A percentile compares a stretch with the other conserved stretches of the same genome.
Conservation (phyloP, 2,329 filamentous ascomycete species). For the Sporothrix luriei region DNA sequence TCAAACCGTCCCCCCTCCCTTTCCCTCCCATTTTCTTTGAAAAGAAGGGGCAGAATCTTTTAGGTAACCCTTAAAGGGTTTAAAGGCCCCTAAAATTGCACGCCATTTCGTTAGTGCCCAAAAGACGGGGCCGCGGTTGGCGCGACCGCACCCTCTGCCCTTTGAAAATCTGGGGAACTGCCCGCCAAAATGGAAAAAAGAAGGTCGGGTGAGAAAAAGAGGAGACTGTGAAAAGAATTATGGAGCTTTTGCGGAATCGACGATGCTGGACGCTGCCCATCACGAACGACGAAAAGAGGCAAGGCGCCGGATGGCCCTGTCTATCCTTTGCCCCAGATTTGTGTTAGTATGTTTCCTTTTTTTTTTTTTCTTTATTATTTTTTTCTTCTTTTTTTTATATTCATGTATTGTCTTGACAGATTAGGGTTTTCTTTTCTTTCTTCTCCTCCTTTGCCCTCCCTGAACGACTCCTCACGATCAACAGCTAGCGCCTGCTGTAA, state of each 20-base stretch:
- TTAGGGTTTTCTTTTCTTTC: neutral
- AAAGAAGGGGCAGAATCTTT: neutral
- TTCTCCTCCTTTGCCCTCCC: slow-evolving; percentile 7
- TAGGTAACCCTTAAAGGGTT: slow-evolving; percentile 1
- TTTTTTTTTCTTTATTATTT: neutral
- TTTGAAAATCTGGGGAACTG: slow-evolving; percentile 28
- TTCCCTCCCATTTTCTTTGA: neutral
- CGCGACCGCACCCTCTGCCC: neutral
- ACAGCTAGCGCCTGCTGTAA: neutral
- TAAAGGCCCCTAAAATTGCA: neutral
- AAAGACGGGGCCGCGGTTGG: neutral
- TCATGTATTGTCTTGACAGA: neutral
- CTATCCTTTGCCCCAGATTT: slow-evolving; percentile 18
- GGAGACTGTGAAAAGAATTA: neutral
- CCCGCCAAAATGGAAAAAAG: slow-evolving; percentile 24
- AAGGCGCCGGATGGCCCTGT: slow-evolving; percentile 18
- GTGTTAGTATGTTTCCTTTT: neutral
- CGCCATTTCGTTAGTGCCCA: neutral
- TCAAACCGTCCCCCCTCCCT: neutral
- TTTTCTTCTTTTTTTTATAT: neutral
- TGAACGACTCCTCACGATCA: slow-evolving; percentile 13
- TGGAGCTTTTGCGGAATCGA: too few species aligned
- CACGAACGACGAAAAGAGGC: slow-evolving; percentile 2
- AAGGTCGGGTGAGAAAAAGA: neutral
- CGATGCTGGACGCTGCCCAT: neutral